Conservation (phyloP, 176 grass and related monocot species). For the Oryza australiensis region DNA sequence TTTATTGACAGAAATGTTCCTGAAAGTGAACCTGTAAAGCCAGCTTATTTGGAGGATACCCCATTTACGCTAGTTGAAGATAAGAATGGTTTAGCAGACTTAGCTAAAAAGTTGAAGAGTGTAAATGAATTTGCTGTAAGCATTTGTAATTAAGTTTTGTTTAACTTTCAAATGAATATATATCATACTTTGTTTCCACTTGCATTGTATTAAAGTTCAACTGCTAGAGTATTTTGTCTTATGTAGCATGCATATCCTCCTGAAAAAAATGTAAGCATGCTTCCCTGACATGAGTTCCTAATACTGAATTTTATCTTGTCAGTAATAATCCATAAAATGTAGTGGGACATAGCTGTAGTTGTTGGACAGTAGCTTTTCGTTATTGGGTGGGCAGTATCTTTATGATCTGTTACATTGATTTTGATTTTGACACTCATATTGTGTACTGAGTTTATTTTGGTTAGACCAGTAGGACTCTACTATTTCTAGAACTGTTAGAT, state of each 20-base stretch:
- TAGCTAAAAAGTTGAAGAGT: constrained; percentile 78
- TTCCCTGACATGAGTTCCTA: background rate
- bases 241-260: background rate
- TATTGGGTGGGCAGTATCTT: background rate
- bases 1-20: constrained; percentile 74
- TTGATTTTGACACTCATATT: constrained; percentile 18
- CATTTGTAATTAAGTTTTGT: constrained; percentile 22
- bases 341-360: background rate
- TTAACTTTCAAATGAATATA: constrained; percentile 23
- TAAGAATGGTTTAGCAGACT: constrained; percentile 61
- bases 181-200: constrained; percentile 13
- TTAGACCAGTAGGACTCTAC: background rate
- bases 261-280: background rate
- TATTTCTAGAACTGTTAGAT: constrained; percentile 12
- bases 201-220: background rate
- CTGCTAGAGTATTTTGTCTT: background rate
- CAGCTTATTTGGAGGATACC: constrained; percentile 63
- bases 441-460: background rate
- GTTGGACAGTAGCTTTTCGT: background rate
- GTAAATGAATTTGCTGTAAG: constrained; percentile 95
- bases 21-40: constrained; percentile 72
- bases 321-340: constrained; percentile 13
- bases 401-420: background rate
- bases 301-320: background rate
- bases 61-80: constrained; percentile 84